phyloP scores from a whole-genome alignment of 2,329 filamentous ascomycete genomes.

The Cercospora canescens region DNA sequence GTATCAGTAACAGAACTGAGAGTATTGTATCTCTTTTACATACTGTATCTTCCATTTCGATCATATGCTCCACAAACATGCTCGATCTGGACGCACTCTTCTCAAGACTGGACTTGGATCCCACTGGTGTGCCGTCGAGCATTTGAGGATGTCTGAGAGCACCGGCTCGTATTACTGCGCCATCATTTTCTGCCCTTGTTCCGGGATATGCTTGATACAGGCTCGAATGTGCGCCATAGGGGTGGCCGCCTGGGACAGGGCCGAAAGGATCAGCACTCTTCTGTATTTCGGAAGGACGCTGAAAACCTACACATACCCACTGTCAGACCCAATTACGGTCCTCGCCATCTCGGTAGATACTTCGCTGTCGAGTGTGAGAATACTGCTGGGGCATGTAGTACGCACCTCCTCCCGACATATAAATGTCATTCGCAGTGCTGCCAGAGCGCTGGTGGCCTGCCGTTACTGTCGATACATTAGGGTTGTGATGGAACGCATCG shows the following conservation, averaged over 20 bases:
- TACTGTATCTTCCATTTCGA: constrained; percentile 25
- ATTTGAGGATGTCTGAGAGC: constrained; percentile 19
- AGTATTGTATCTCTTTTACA: constrained; percentile 15
- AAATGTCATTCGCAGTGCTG: constrained; percentile 30
- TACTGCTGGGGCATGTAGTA: constrained; percentile 20
- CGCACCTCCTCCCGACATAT: constrained; percentile 34
- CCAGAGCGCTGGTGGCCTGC: constrained; percentile 23
- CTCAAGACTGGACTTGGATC: constrained; percentile 2
- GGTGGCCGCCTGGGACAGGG: constrained; percentile 19
- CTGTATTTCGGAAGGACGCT: constrained; percentile 6
- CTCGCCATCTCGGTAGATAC: constrained; percentile 25
- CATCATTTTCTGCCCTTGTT: constrained; percentile 17
- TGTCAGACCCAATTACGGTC: constrained; percentile 30
- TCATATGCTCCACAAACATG: constrained; percentile 22
- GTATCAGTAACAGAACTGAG: constrained; percentile 3
- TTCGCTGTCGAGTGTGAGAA: constrained; percentile 30
- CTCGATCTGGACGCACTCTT: constrained; percentile 14
- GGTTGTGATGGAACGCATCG: constrained; percentile 7
- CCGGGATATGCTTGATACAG: constrained; percentile 15
- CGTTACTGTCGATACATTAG: background rate
- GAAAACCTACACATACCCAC: constrained; percentile 25
- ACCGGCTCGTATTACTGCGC: constrained; percentile 11
- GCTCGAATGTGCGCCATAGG: background rate
- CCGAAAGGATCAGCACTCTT: constrained; percentile 25
- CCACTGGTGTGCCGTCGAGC: constrained; percentile 18